Conservation (phyloP, 805 yeast species). For the Saccharomycopsis babjevae region DNA sequence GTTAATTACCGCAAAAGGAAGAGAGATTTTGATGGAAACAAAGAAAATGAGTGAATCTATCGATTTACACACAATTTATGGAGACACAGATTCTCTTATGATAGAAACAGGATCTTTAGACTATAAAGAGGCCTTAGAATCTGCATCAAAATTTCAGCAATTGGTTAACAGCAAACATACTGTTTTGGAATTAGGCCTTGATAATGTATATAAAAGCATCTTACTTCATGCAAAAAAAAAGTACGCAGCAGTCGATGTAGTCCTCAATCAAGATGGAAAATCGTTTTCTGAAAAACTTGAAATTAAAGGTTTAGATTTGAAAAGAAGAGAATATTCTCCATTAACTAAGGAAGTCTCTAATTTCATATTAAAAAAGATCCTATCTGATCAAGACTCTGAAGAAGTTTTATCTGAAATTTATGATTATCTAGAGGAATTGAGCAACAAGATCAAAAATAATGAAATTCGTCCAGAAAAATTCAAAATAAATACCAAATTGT, state of each 20-base stretch:
- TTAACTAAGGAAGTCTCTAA: slow-evolving; percentile 82
- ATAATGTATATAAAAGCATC: slow-evolving; percentile 79
- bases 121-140: slow-evolving; percentile 62
- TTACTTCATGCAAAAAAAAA: slow-evolving; percentile 26
- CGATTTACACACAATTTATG: slow-evolving; percentile 81
- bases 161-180: slow-evolving; percentile 83
- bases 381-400: slow-evolving; percentile 68
- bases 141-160: slow-evolving; percentile 77
- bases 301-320: slow-evolving; percentile 95
- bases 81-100: slow-evolving; percentile 99
- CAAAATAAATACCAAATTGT: slow-evolving; percentile 75
- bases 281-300: slow-evolving; percentile 55
- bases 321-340: slow-evolving; percentile 92
- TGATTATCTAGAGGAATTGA: slow-evolving; percentile 54
- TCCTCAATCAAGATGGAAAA: slow-evolving; percentile 33
- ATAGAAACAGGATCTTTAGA: slow-evolving; percentile 75
- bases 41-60: slow-evolving; percentile 83
- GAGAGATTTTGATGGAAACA: slow-evolving; percentile 90
- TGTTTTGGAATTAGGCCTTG: slow-evolving; percentile 86
- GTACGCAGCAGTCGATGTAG: slow-evolving; percentile 11
- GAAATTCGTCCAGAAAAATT: slow-evolving; percentile 57
- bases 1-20: slow-evolving; percentile 89
- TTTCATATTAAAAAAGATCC: slow-evolving; percentile 57
- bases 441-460: slow-evolving; percentile 45
- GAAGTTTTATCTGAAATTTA: slow-evolving; percentile 65